Evolutionary conservation across 2,329 filamentous ascomycete genomes (phyloP).

Genomic region (Mycosphaerella arachidis): DNA sequence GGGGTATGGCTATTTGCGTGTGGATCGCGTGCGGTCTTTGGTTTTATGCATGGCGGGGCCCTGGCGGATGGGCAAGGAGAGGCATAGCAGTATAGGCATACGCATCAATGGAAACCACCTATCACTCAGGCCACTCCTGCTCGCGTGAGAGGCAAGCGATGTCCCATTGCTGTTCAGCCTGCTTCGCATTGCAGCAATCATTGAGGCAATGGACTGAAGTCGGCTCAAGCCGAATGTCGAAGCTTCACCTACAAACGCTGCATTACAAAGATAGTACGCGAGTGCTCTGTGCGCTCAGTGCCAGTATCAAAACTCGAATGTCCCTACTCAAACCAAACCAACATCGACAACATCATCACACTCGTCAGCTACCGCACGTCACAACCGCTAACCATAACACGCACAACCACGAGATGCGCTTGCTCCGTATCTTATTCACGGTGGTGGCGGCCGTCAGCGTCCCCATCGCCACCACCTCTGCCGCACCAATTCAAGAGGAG

Average conservation of each 20-base stretch:
- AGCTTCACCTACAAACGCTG: background rate
- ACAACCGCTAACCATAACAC: background rate
- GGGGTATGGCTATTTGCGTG: constrained; percentile 77
- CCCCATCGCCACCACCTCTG: background rate
- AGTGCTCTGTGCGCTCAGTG: background rate
- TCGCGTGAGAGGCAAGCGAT: too few species aligned
- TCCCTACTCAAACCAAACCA: background rate
- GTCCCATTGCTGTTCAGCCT: too few species aligned
- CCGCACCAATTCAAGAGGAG: background rate
- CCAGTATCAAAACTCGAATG: background rate
- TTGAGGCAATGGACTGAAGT: background rate
- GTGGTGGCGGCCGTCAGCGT: background rate
- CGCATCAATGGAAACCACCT: background rate
- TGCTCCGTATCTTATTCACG: background rate
- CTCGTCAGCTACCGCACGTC: background rate
- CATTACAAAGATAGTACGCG: background rate
- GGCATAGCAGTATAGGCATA: constrained; percentile 64
- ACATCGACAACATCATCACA: background rate
- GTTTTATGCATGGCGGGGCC: constrained; percentile 76
- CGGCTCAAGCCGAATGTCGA: background rate
- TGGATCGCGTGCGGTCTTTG: constrained; percentile 71
- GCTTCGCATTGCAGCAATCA: too few species aligned
- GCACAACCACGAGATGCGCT: background rate
- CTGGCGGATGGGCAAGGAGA: constrained; percentile 67
- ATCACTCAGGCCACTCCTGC: too few species aligned